These are phyloP conservation scores for Chalaropsis ovoidea DNA, from an alignment of 2,329 filamentous ascomycete genomes.

Conservation along the genomic window DNA sequence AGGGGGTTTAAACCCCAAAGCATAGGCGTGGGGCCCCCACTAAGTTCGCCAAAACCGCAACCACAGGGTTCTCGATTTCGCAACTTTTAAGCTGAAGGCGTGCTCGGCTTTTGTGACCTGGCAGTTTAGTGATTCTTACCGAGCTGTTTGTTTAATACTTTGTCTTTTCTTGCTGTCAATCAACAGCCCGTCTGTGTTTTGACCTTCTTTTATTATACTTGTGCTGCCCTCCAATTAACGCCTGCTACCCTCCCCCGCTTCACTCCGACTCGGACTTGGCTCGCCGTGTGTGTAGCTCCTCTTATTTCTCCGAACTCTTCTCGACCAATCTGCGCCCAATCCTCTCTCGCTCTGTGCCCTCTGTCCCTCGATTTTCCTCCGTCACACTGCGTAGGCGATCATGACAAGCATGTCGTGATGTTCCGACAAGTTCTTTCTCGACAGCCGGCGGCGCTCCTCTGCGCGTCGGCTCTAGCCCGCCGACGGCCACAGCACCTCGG, in stretches of 20 bases:
- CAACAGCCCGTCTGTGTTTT: not conserved
- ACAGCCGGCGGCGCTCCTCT: constrained; percentile 16
- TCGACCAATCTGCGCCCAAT: not conserved
- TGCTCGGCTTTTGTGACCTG: not conserved
- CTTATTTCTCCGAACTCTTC: not conserved
- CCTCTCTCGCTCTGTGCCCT: not conserved
- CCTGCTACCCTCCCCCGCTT: not conserved
- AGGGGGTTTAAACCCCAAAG: too few relatives aligned
- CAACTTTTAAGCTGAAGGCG: constrained; percentile 4
- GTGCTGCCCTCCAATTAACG: not conserved
- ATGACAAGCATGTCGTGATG: constrained; percentile 16
- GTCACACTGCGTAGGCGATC: not conserved
- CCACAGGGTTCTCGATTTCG: constrained; percentile 9
- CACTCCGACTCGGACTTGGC: constrained; percentile 21
- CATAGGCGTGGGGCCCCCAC: too few relatives aligned
- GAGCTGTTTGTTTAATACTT: not conserved
- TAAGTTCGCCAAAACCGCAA: not conserved
- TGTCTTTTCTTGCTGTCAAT: not conserved
- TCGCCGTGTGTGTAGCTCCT: constrained; percentile 16
- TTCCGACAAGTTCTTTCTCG: constrained; percentile 23
- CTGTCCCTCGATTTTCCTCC: not conserved
- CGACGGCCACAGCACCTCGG: constrained; percentile 15
- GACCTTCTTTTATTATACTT: not conserved
- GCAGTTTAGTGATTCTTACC: not conserved
- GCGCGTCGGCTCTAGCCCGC: constrained; percentile 17